phyloP scores from a whole-genome alignment of 768 basidiomycete genomes.

The Phanerochaete carnosa region DNA sequence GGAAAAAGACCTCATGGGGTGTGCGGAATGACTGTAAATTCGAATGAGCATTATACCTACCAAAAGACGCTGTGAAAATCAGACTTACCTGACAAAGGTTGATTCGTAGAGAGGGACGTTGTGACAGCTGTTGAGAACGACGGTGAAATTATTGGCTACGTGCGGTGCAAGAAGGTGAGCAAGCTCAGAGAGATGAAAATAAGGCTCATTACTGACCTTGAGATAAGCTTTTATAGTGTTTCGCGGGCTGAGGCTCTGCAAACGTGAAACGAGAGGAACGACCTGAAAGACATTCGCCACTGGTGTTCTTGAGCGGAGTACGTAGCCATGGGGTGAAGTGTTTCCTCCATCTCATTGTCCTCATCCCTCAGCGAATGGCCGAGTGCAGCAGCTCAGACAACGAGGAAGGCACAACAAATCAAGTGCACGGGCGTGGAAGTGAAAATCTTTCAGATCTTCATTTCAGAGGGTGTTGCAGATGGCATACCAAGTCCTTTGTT shows the following conservation, averaged over 20 bases:
- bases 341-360: neutral
- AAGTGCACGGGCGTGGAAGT: neutral
- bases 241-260: neutral
- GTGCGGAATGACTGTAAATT: neutral
- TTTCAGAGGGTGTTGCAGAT: neutral
- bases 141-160: neutral
- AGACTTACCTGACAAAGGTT: neutral
- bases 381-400: too few species aligned
- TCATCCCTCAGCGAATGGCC: too few species aligned
- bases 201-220: neutral
- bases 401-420: neutral
- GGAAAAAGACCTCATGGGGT: neutral
- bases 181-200: neutral
- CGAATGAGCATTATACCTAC: neutral
- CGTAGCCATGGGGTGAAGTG: neutral
- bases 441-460: neutral
- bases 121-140: neutral
- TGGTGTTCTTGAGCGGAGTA: neutral
- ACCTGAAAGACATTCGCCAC: neutral
- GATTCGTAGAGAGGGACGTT: neutral
- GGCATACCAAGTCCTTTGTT: neutral
- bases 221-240: neutral
- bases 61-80: neutral
- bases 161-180: too few species aligned
- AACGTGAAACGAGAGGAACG: neutral